Evolutionary conservation across 345 rosid genomes (phyloP), one percentile per base, ranked within the genome.

Genomic region (Linum lewisii): DNA sequence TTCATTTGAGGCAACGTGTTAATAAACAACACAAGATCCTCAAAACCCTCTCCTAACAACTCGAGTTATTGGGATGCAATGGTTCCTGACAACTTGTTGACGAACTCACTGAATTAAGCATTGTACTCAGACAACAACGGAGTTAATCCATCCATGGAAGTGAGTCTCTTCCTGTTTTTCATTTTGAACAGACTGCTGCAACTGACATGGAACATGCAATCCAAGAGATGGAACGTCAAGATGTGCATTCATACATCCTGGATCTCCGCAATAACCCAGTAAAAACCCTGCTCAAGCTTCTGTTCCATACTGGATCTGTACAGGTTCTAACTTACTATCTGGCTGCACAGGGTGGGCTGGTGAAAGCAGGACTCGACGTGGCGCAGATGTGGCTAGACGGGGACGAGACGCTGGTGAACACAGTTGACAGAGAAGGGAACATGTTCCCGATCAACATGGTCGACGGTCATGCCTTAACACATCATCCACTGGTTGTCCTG

Each of bases 301-400:
- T 9, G 26, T 34, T 59, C 61, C 67, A 10, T 60, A 11, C 38
- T 5, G 10, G 7, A 34, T 11, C 38, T 34, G 38, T 5, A 38
- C 7, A 3, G 26, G 34, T 19, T 34, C 38, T 18, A 63, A 63
- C 19, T 32, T 57, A 20, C 51, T 59, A 29, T 16, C 2, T 47
- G 51, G 23, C 26, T 26, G 72, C 26, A 55, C 73, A 90, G 93
- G 97, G 97, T 22, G 97, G 95, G 55, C 70, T 90, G 64, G 97
- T 90, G 66, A 87, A 76, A 81, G 90, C 82, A 24, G 93, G 97
- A 59, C 90, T 90, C 8, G 97, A 90, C 70, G 90, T 87, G 63
- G 97, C 95, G 20, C 87, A 82, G 34, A 75, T 90, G 58, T 90
- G 97, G 97, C 79, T 87, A 19, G 97, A 90, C 25, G 97, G 97